phyloP scores from a whole-genome alignment of 371 early-diverging fungal genomes.

The Mucor sp. region DNA sequence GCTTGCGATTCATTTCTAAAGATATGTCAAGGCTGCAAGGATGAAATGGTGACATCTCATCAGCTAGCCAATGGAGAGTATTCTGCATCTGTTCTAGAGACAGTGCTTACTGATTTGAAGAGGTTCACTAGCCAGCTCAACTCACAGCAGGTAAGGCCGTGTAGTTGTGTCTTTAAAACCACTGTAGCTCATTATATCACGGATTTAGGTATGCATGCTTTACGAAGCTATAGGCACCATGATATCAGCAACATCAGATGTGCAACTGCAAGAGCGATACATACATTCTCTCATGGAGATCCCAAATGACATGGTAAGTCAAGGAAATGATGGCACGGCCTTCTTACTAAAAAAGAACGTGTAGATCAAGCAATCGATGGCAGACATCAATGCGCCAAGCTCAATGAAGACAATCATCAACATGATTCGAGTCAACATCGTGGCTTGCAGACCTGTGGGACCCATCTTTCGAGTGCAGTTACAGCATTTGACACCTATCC shows the following conservation, averaged over 20 bases:
- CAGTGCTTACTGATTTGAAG: constrained; percentile 69
- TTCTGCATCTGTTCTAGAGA: constrained; percentile 79
- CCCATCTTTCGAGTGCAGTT: constrained; percentile 22
- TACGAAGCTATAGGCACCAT: constrained; percentile 88
- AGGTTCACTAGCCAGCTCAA: constrained; percentile 74
- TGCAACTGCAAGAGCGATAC: neutral
- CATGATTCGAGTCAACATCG: constrained; percentile 79
- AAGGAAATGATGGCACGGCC: too few species aligned
- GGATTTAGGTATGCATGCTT: constrained; percentile 72
- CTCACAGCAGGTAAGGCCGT: constrained; percentile 74
- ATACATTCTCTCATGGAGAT: constrained; percentile 1
- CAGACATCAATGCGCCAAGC: neutral
- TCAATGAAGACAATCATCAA: constrained; percentile 6
- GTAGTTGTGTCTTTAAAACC: too few species aligned
- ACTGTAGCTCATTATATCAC: neutral
- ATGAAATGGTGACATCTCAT: constrained; percentile 81
- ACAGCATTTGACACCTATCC: neutral
- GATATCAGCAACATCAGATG: neutral
- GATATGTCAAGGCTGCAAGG: constrained; percentile 87
- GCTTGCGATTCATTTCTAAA: constrained; percentile 98
- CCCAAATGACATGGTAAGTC: constrained; percentile 16
- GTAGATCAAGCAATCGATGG: neutral
- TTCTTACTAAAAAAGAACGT: neutral
- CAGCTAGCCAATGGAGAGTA: constrained; percentile 61
- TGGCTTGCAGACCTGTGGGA: constrained; percentile 83